Evolutionary conservation across 1,139 yeast genomes (phyloP).

Genomic region (Yamadazyma triangularis): DNA sequence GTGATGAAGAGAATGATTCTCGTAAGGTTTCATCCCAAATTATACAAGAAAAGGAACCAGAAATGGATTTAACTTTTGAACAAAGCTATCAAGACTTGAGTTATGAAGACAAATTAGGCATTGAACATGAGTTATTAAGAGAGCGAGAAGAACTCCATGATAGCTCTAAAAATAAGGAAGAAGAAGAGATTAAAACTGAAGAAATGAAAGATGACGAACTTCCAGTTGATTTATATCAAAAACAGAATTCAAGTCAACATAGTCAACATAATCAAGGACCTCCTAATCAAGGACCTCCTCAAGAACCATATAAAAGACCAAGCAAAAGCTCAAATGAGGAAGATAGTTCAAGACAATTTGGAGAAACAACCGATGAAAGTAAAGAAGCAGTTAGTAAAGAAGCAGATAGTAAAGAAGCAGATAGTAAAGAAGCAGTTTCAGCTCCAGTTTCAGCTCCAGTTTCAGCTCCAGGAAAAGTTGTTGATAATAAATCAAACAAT

Average conservation of each 20-base stretch:
- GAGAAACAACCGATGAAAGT: neutral
- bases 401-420: no score
- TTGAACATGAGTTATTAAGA: neutral
- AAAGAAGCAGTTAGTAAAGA: neutral
- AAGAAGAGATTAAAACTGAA: conserved; percentile 1
- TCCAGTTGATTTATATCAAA: no score
- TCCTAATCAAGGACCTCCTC: no score
- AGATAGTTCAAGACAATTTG: no score
- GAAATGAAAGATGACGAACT: conserved; percentile 2
- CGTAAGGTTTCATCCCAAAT: conserved; percentile 6
- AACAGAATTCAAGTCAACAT: conserved; percentile 1
- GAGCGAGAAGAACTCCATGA: neutral
- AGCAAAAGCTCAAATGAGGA: no score
- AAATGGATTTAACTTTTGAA: conserved; percentile 37
- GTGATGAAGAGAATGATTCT: conserved; percentile 13
- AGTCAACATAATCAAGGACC: neutral
- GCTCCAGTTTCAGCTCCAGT: no score
- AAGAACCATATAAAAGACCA: no score
- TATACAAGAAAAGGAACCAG: conserved; percentile 10
- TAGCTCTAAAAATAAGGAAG: conserved; percentile 1
- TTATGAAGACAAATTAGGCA: conserved; percentile 29
- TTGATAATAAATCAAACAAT: no score
- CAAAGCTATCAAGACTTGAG: conserved; percentile 37
- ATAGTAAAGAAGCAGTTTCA: neutral
- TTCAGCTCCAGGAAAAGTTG: no score